Evolutionary conservation across 495 filamentous ascomycete genomes (phyloP).

Genomic region (Daldinia caldariorum): DNA sequence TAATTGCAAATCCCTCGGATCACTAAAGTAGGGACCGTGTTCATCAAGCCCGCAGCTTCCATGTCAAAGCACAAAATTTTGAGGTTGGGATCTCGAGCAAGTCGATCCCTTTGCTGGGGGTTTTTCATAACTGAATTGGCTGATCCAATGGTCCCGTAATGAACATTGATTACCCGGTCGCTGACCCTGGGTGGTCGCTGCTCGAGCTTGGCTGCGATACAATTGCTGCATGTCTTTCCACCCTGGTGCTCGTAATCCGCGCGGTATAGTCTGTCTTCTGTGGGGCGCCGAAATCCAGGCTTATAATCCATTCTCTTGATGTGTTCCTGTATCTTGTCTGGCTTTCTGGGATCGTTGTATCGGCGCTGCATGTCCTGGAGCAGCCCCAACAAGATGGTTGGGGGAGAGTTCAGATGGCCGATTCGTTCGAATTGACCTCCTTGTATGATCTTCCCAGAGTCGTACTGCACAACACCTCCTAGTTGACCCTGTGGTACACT

Average conservation of each 20-base stretch:
- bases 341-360: neutral
- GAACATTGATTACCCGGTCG: neutral
- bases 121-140: neutral
- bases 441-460: neutral
- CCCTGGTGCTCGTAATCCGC: neutral
- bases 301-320: neutral
- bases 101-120: neutral
- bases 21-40: neutral
- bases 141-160: neutral
- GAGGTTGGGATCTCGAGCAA: neutral
- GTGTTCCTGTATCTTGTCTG: neutral
- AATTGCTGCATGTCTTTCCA: neutral
- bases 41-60: neutral
- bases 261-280: neutral
- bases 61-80: neutral
- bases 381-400: neutral
- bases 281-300: neutral
- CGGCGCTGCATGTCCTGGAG: neutral
- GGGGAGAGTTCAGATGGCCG: neutral
- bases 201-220: neutral
- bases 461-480: neutral
- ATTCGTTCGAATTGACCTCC: neutral
- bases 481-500: neutral
- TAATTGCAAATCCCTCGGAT: neutral
- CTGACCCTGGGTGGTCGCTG: neutral